Conservation (phyloP, 371 early-diverging fungal genomes). For the Scutellospora calospora region DNA sequence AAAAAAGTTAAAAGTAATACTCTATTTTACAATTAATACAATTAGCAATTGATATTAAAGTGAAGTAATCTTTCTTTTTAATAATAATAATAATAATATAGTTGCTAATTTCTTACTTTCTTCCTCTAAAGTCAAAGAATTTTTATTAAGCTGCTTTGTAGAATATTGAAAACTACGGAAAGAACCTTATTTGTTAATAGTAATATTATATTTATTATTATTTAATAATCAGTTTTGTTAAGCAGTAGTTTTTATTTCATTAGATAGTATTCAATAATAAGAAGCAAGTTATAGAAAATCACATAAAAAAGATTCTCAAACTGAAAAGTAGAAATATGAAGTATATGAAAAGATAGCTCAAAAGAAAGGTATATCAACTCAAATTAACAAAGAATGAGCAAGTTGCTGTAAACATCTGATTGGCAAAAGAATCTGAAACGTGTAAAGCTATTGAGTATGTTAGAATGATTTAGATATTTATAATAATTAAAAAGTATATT, state of each 20-base stretch:
- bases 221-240: not conserved
- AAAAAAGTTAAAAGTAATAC: too few relatives aligned
- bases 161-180: slow-evolving; percentile 76
- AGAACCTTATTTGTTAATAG: slow-evolving; percentile 75
- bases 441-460: slow-evolving; percentile 71
- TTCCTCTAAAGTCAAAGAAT: not conserved
- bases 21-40: slow-evolving; percentile 59
- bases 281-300: slow-evolving; percentile 60
- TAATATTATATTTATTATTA: not conserved
- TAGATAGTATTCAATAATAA: slow-evolving; percentile 47
- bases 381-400: slow-evolving; percentile 88
- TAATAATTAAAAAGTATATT: too few relatives aligned
- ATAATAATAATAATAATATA: not conserved
- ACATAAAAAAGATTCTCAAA: slow-evolving; percentile 65
- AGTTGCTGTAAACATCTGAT: slow-evolving; percentile 74
- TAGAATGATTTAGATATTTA: too few relatives aligned
- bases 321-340: slow-evolving; percentile 88
- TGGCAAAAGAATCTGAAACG: slow-evolving; percentile 78
- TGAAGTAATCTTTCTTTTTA: slow-evolving; percentile 38
- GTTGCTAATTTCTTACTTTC: not conserved
- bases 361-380: slow-evolving; percentile 62
- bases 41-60: slow-evolving; percentile 50
- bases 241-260: not conserved
- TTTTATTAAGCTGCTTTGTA: slow-evolving; percentile 59
- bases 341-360: slow-evolving; percentile 81